Percentiles rank a stretch among this genome's conserved stretches.
Evolutionary conservation across 2,329 filamentous ascomycete genomes (phyloP).

Genomic region (Tolypocladium amazonense): DNA sequence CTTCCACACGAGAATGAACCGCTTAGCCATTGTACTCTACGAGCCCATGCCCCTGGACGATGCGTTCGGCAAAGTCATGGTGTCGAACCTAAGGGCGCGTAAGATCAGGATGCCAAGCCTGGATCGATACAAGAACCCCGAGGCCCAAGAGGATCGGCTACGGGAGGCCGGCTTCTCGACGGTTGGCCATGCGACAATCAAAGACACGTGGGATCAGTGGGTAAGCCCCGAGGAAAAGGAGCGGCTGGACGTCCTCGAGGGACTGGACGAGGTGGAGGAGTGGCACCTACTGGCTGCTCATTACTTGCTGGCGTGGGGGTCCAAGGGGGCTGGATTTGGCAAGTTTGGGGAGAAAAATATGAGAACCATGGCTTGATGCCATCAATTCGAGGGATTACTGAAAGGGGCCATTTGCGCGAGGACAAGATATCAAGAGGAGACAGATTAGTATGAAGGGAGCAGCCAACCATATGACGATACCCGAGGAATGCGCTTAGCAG

Average conservation of each 20-base stretch:
- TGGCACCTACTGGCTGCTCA: slow-evolving; percentile 80
- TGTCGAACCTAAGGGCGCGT: slow-evolving; percentile 72
- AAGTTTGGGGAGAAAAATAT: background rate
- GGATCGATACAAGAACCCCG: slow-evolving; percentile 55
- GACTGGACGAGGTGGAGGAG: slow-evolving; percentile 91
- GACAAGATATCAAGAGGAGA: background rate
- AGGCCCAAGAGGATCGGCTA: slow-evolving; percentile 59
- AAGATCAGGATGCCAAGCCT: slow-evolving; percentile 80
- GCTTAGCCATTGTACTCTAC: slow-evolving; percentile 62
- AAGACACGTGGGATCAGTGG: slow-evolving; percentile 68
- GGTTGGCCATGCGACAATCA: slow-evolving; percentile 32
- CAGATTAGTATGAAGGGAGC: background rate
- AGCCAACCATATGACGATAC: background rate
- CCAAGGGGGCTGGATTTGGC: slow-evolving; percentile 33
- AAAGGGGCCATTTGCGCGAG: background rate
- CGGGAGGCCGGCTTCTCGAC: slow-evolving; percentile 51
- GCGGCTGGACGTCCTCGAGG: slow-evolving; percentile 68
- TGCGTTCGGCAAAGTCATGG: slow-evolving; percentile 85
- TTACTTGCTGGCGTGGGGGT: slow-evolving; percentile 87
- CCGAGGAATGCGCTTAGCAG: background rate
- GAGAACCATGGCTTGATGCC: background rate
- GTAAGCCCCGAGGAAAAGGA: slow-evolving; percentile 60
- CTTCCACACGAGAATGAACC: slow-evolving; percentile 43
- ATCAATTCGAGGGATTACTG: background rate
- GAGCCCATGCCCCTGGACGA: slow-evolving; percentile 80